Evolutionary conservation across 1,284 basidiomycete species (phyloP).

Genomic region (Tilletia indica): DNA sequence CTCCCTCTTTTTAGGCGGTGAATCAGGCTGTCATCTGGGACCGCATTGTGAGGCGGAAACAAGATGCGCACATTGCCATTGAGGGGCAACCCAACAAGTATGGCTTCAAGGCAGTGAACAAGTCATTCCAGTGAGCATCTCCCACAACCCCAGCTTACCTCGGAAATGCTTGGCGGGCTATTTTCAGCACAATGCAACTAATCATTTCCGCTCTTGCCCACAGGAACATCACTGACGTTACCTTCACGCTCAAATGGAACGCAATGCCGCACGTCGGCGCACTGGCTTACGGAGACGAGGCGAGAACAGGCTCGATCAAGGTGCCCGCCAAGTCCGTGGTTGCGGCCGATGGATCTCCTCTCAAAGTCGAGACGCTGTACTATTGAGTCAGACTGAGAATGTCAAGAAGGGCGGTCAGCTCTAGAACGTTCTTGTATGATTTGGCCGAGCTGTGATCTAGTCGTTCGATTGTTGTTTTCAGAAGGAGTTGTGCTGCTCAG

Average conservation of each 20-base stretch:
- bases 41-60: slow-evolving; percentile 74
- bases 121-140: slow-evolving; percentile 71
- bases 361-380: slow-evolving; percentile 10
- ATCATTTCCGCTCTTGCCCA: slow-evolving; percentile 15
- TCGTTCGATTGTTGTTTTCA: too few species aligned
- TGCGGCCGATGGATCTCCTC: background rate
- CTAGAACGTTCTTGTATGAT: too few species aligned
- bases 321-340: slow-evolving; percentile 2
- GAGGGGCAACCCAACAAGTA: slow-evolving; percentile 74
- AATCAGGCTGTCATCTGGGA: slow-evolving; percentile 90
- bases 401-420: too few species aligned
- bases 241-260: slow-evolving; percentile 80
- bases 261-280: slow-evolving; percentile 83
- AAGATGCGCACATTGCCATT: slow-evolving; percentile 70
- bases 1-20: slow-evolving; percentile 62
- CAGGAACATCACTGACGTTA: slow-evolving; percentile 58
- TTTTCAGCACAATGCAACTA: background rate
- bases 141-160: background rate
- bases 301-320: slow-evolving; percentile 15
- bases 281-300: slow-evolving; percentile 59
- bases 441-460: too few species aligned
- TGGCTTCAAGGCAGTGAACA: slow-evolving; percentile 72
- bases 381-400: background rate
- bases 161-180: background rate
- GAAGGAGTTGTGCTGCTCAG: too few species aligned